These are phyloP conservation scores for Hordeum pubiflorum DNA, from an alignment of 202 grass and related monocot genomes.

Conservation along the genomic window DNA sequence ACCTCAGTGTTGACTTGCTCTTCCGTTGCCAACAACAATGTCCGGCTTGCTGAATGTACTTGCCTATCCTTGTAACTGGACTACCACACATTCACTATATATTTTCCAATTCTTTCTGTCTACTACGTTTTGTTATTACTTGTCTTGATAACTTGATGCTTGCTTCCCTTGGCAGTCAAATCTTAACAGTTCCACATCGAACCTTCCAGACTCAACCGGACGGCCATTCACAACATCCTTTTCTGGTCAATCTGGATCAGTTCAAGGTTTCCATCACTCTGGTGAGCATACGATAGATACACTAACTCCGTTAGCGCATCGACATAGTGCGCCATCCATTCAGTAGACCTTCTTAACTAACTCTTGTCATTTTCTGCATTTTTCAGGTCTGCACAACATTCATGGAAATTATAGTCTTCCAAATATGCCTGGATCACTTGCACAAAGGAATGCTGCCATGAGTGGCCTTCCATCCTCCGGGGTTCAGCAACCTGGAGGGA, in stretches of 20 bases:
- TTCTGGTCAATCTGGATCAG: constrained; percentile 63
- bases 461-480: constrained; percentile 71
- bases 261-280: constrained; percentile 77
- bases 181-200: constrained; percentile 62
- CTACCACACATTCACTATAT: not conserved
- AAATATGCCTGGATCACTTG: constrained; percentile 77
- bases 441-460: constrained; percentile 75
- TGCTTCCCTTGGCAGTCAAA: constrained; percentile 55
- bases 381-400: constrained; percentile 64
- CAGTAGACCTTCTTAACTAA: constrained; percentile 1
- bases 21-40: constrained; percentile 41
- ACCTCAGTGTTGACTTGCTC: constrained; percentile 25
- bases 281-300: constrained; percentile 35
- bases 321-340: not conserved
- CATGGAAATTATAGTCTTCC: constrained; percentile 77
- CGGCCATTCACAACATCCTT: constrained; percentile 63
- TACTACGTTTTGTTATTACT: constrained; percentile 4
- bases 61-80: constrained; percentile 21
- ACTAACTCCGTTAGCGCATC: constrained; percentile 1
- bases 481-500: constrained; percentile 81
- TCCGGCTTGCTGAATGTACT: constrained; percentile 80
- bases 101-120: constrained; percentile 1
- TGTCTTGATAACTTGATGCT: not conserved
- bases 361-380: not conserved
- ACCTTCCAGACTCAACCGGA: constrained; percentile 72